These are phyloP conservation scores for Pseudoturritis turrita DNA, from an alignment of 345 rosid species.

Conservation along the genomic window DNA sequence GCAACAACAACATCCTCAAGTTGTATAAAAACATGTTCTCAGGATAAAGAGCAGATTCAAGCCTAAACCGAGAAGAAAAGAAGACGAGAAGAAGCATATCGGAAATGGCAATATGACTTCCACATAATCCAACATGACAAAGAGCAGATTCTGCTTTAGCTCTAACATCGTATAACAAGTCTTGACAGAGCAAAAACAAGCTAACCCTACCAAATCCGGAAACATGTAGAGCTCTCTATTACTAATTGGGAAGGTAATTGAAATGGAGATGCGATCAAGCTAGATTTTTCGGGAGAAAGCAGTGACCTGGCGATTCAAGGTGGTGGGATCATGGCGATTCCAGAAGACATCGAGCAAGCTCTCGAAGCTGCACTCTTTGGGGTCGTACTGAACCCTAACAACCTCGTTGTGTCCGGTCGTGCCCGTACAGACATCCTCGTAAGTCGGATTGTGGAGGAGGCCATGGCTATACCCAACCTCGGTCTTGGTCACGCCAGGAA, in stretches of 20 bases:
- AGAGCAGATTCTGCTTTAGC: background rate
- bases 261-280: background rate
- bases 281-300: background rate
- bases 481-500: slow-evolving; percentile 59
- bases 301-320: slow-evolving; percentile 78
- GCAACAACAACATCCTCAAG: background rate
- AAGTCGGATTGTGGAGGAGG: slow-evolving; percentile 50
- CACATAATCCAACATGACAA: background rate
- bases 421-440: slow-evolving; percentile 60
- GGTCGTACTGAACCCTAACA: slow-evolving; percentile 79
- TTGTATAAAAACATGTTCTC: background rate
- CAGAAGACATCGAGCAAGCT: slow-evolving; percentile 68
- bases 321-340: slow-evolving; percentile 77
- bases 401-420: slow-evolving; percentile 80
- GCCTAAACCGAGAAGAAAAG: background rate
- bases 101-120: background rate
- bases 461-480: slow-evolving; percentile 93
- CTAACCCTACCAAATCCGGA: background rate
- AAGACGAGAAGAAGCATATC: background rate
- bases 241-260: background rate
- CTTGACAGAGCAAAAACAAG: background rate
- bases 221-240: background rate
- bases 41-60: background rate
- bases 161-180: background rate
- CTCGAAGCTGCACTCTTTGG: slow-evolving; percentile 46